Evolutionary conservation across 2,329 filamentous ascomycete species (phyloP), one percentile per base, ranked within the genome.

Genomic region (Pseudogymnoascus sp.): DNA sequence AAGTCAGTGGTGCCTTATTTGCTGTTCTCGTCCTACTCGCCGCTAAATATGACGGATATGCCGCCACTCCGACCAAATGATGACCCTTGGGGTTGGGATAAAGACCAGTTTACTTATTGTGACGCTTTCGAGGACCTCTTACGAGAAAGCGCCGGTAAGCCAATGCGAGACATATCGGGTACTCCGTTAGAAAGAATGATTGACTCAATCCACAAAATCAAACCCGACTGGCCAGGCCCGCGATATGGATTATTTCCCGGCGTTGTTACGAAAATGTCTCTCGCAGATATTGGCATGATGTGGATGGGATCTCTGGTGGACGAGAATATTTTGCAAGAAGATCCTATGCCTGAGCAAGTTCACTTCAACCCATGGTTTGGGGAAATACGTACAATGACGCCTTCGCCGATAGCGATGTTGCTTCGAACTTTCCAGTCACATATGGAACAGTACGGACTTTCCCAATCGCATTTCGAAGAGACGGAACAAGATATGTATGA

Each of bases 91-190:
- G 12, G 21, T 8, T 6, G 18, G 8, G 21, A 37, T 28, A 44
- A 64, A n/a, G 63, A 66, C 25, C 8, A 65, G 3, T 69, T 72
- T 35, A 64, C 66, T 14, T 73, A 72, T 38, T 62, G 64, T 28
- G 66, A 67, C 14, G 72, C 72, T 35, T 73, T 74, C 61, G 70
- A 72, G 59, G 72, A 74, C 59, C 60, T 74, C 18, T 67, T 74
- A 3, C 50, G 60, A 23, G 69, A 62, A 31, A 67, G 63, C 16
- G 65, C 60, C 12, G 62, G 62, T 11, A 35, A 44, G 6, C 35
- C 44, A 23, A 59, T 56, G 50, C 28, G 28, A 14, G 16, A 33
- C 10, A 4, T 18, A 11, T 56, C 50, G 28, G 28, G n/a, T 21
- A 2, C 5, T 2, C 11, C 16, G 3, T n/a, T 56, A 11, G 28